Percentiles rank a stretch among this genome's conserved stretches.
These are phyloP conservation scores for Trichoderma simmonsii DNA, from an alignment of 2,329 filamentous ascomycete genomes.

Conservation along the genomic window DNA sequence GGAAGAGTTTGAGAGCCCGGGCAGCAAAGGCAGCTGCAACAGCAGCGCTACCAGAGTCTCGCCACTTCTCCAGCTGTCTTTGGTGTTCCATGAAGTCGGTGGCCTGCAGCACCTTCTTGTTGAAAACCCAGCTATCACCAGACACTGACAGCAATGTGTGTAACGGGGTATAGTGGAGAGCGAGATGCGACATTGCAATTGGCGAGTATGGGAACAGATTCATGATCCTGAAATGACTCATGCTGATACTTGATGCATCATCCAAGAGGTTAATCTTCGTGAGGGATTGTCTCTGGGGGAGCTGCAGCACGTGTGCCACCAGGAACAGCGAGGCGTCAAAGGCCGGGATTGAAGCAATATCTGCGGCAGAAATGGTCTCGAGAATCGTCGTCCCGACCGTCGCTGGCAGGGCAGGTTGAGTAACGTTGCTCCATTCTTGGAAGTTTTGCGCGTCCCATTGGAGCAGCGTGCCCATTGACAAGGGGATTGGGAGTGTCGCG, in stretches of 20 bases:
- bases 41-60: conserved; percentile 42
- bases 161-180: conserved; percentile 57
- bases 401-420: conserved; percentile 25
- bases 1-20: conserved; percentile 46
- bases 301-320: conserved; percentile 36
- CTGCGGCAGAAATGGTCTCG: conserved; percentile 35
- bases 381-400: conserved; percentile 32
- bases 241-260: conserved; percentile 25
- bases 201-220: conserved; percentile 45
- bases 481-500: conserved; percentile 41
- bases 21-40: conserved; percentile 50
- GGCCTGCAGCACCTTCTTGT: conserved; percentile 47
- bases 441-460: conserved; percentile 50
- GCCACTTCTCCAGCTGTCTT: conserved; percentile 46
- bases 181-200: conserved; percentile 52
- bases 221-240: conserved; percentile 31
- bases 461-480: conserved; percentile 42
- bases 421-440: conserved; percentile 44
- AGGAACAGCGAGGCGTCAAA: conserved; percentile 44
- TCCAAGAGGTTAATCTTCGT: conserved; percentile 29
- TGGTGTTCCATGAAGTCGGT: conserved; percentile 47
- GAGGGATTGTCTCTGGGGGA: conserved; percentile 34
- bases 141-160: conserved; percentile 55
- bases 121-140: conserved; percentile 58
- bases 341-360: conserved; percentile 33